Base-by-base conservation (phyloP, 2,329 filamentous ascomycete species). In the Xylariaceae sp. region DNA sequence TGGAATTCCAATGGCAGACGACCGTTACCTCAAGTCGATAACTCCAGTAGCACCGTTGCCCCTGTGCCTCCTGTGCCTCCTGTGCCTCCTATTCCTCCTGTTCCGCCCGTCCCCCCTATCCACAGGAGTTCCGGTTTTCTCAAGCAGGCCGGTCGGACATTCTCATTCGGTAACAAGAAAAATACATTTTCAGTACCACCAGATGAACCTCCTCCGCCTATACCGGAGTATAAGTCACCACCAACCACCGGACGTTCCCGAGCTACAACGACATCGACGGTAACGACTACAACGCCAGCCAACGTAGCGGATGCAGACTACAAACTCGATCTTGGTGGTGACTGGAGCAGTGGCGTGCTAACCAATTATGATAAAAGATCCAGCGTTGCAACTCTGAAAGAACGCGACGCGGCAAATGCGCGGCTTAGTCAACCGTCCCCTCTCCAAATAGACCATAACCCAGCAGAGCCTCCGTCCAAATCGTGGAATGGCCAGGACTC, bases 161-260 rank as follows among this genome's bases (percentile, higher is more conserved):
- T 83, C 61, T 83, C 81, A 2, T 84, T 84, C 64, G 80, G 74
- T 32, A 74, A 74, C 57, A 83, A 81, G 65, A 83, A 81, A 63
- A 67, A 72, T 44, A 36, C 59, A 2, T 49, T 71, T 16, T 66
- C 72, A 5, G 61, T 69, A 36, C 68, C 73, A 13, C 65, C 67
- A 12, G 68, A 70, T 22, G 69, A 76, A 29, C 65, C 70, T 13
- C 59, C 69, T 15, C 72, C 68, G 16, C 74, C 77, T 3, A 61
- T 77, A 21, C 68, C 71, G 15, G 63, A 65, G 41, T 59, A 61
- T 34, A 56, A 51, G 22, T 44, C 48, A 16, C 58, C 63, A n/a
- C 68, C 56, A 32, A 66, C n/a, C 63, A 45, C 61, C 56, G 76
- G 60, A 64, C 78, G 30, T 22, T 64, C 67, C 16, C 72, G 80